Base-by-base conservation (phyloP, 768 basidiomycete genomes). In the Zangia roseola region DNA sequence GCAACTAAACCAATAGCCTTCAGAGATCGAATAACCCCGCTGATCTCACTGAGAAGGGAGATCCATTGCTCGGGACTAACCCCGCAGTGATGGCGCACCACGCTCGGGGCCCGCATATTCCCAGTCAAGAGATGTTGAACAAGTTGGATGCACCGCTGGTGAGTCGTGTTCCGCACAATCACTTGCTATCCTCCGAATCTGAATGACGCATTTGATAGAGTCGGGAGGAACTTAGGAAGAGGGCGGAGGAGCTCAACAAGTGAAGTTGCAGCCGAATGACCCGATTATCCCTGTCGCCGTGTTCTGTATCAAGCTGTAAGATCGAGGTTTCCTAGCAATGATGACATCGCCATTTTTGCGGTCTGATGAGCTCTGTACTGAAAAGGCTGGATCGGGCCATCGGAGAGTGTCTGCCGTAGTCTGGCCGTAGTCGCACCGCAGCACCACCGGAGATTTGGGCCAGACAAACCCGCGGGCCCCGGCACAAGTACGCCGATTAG, bases 11-110 rank as follows among this genome's bases (percentile, higher is more conserved):
- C 1, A 14, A 7, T 31, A 13, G 1, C 24, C 14, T 19, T 30
- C 50, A 86, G 83, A 82, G 75, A 70, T 70, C 78, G 6, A 84
- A 86, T 53, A 71, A 86, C 55, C 83, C 83, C 13, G 69, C 73
- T 10, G 79, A 84, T 57, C 73, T 80, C 38, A 37, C 33, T 28
- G 70, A 71, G 45, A 52, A 63, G 20, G 69, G 69, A 4, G 71
- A 68, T n/a, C 63, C 67, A 9, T 31, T 31, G 31, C 53, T 78
- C 49, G 70, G 57, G 36, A 59, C 60, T 43, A 73, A 75, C 43
- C 72, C 74, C 0, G 71, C 71, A 16, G 52, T 72, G 34, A 55
- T 65, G 20, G 77, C 77, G 13, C 74, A 78, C 68, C 75, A 77
- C 38, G 75, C 79, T 3, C 75, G 71, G 24, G 82, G 65, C 5